Conservation (phyloP, 371 early-diverging fungal genomes). For the Batkoa obscura region DNA sequence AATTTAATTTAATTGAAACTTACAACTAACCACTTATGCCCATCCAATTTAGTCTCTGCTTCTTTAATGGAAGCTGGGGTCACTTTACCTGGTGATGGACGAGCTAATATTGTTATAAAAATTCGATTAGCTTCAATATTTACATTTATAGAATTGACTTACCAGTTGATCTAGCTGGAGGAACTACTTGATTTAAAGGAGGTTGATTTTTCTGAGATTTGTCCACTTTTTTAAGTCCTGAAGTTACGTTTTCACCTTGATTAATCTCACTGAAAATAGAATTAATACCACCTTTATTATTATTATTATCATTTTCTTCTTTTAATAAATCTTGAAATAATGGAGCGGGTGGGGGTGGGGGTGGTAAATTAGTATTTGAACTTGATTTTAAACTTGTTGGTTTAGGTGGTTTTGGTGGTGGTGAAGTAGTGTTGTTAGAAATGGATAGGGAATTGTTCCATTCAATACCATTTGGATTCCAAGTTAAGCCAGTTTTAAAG, state of each 20-base stretch:
- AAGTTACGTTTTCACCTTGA: constrained; percentile 55
- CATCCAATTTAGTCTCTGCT: constrained; percentile 67
- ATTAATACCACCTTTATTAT: constrained; percentile 16
- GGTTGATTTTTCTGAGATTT: constrained; percentile 81
- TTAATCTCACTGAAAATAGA: constrained; percentile 78
- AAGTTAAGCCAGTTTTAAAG: constrained; percentile 76
- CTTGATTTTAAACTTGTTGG: not conserved
- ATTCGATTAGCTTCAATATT: not conserved
- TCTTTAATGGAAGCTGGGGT: constrained; percentile 43
- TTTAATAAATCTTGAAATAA: constrained; percentile 15
- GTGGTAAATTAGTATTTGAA: constrained; percentile 6
- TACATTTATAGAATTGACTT: not conserved
- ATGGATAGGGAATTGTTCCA: constrained; percentile 5
- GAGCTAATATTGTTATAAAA: not conserved
- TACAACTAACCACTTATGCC: constrained; percentile 79
- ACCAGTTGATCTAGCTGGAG: constrained; percentile 10
- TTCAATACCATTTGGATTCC: constrained; percentile 56
- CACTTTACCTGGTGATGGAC: constrained; percentile 9
- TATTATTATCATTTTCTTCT: not conserved
- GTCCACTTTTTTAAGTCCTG: constrained; percentile 81
- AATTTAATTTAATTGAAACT: constrained; percentile 5
- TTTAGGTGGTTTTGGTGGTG: constrained; percentile 25
- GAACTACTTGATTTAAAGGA: constrained; percentile 31
- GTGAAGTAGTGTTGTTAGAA: constrained; percentile 29
- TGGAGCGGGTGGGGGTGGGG: constrained; percentile 46